Base-by-base conservation (phyloP, 108 stramenopile species). In the Cylindrotheca closterium region DNA sequence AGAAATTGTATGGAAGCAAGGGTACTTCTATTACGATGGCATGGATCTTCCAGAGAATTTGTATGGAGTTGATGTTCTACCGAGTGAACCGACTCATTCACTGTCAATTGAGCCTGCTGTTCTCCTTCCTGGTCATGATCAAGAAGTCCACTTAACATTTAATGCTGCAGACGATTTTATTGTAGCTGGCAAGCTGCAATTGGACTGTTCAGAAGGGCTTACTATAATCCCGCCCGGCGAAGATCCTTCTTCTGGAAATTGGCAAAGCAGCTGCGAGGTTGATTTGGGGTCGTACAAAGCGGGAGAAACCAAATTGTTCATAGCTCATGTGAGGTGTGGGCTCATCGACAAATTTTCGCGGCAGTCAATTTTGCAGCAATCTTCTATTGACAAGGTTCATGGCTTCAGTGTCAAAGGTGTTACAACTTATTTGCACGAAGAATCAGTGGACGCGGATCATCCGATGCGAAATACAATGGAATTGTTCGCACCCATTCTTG, bases 51-150 rank as follows among this genome's bases (percentile, higher is more conserved):
- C 76, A 17, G 78, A 74, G 30, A 81, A 80, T 3, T 61, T 87
- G 31, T 59, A 81, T 7, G 79, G 83, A 45, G 71, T 93, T 1
- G 88, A 93, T 53, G 85, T 93, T 25, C 53, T 86, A 47, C 86
- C 91, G 4, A 82, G 79, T 68, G 78, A 85, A 52, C 84, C 87
- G 22, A 85, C 88, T 26, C 91, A 93, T 45, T 78, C 82, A 15
- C 67, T 89, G 21, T 67, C 75, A 30, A 34, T 89, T 18, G 77
- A 87, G 53, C 91, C 91, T 26, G 58, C 70, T 4, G 81, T 77
- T 48, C 62, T 93, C 27, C 74, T 92, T 22, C 88, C 91, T 10
- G 91, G 91, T 2, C 84, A 89, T 47, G 78, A 82, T 18, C 91
- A 92, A 70, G 73, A 84, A 51, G 70, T 93, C 4, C 70, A 70